phyloP scores from a whole-genome alignment of 768 basidiomycete genomes.

The Rhizopogon salebrosus region DNA sequence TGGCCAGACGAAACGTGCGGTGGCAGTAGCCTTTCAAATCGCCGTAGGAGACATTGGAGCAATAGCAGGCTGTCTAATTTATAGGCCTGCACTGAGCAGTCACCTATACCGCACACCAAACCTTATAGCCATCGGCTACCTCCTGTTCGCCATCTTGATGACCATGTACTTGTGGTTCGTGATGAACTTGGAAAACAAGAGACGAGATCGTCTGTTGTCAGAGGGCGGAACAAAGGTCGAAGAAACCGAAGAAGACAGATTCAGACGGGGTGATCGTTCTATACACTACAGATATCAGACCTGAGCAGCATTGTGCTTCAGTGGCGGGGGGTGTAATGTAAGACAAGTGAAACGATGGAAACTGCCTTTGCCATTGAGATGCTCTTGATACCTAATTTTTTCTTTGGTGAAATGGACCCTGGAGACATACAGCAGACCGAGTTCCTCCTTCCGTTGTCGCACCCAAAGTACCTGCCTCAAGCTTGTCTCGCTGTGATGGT shows the following conservation, averaged over 20 bases:
- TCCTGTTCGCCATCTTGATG: constrained; percentile 41
- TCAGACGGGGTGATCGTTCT: constrained; percentile 25
- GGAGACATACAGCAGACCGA: constrained; percentile 35
- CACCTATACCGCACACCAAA: constrained; percentile 51
- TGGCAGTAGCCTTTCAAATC: constrained; percentile 60
- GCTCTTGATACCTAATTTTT: constrained; percentile 45
- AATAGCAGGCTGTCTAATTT: constrained; percentile 51
- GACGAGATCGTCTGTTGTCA: constrained; percentile 29
- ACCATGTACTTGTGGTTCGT: constrained; percentile 39
- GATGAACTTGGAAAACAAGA: constrained; percentile 48
- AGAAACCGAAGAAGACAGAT: constrained; percentile 17
- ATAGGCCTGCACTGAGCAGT: constrained; percentile 42
- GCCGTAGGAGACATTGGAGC: constrained; percentile 59
- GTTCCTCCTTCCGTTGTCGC: constrained; percentile 48
- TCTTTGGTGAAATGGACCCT: background rate
- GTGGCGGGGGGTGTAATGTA: too few species aligned
- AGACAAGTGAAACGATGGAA: too few species aligned
- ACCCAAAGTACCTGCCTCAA: constrained; percentile 45
- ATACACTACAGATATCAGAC: constrained; percentile 24
- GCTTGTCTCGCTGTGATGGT: constrained; percentile 33
- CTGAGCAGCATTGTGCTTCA: too few species aligned
- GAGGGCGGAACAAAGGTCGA: constrained; percentile 11
- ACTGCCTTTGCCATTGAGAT: constrained; percentile 30
- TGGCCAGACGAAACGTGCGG: constrained; percentile 60
- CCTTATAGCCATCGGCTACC: constrained; percentile 55